Conservation (phyloP, 148 eudicot genomes). For the Chenopodium berlandieri region DNA sequence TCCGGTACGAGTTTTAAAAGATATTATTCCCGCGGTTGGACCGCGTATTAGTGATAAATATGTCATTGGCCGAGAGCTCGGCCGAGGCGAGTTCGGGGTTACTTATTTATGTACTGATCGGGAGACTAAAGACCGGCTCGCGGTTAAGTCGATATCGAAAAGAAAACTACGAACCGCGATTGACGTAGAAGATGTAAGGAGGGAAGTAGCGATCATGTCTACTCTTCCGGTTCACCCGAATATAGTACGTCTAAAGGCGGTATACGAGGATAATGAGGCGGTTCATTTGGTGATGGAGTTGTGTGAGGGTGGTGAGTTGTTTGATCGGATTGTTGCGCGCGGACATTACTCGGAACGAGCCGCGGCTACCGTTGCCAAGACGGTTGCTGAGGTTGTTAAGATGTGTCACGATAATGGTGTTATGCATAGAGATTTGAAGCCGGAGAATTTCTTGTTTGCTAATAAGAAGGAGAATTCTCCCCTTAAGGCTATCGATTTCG, state of each 20-base stretch:
- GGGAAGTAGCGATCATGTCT: constrained; percentile 86
- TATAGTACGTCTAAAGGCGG: constrained; percentile 59
- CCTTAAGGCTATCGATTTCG: constrained; percentile 85
- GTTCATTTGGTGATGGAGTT: constrained; percentile 92
- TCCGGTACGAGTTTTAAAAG: constrained; percentile 62
- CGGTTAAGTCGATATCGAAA: constrained; percentile 75
- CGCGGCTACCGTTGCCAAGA: constrained; percentile 67
- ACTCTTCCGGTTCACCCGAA: constrained; percentile 71
- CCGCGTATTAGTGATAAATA: constrained; percentile 68
- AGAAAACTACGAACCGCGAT: constrained; percentile 71
- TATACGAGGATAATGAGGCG: constrained; percentile 81
- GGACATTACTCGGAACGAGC: constrained; percentile 89
- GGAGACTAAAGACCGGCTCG: constrained; percentile 52
- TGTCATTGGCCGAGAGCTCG: constrained; percentile 64
- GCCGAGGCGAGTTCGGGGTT: constrained; percentile 81
- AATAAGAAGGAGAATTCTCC: constrained; percentile 77
- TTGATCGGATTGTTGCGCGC: constrained; percentile 82
- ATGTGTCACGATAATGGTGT: constrained; percentile 86
- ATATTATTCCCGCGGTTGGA: constrained; percentile 37
- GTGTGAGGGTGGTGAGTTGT: constrained; percentile 85
- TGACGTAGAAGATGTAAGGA: constrained; percentile 74
- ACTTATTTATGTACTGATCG: constrained; percentile 77
- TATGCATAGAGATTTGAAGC: constrained; percentile 81
- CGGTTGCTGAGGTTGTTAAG: constrained; percentile 74
- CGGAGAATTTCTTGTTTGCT: constrained; percentile 88